A percentile compares a stretch with the other conserved stretches of the same genome.
phyloP scores from a whole-genome alignment of 805 yeast genomes.

The Soucietia sequanensis region DNA sequence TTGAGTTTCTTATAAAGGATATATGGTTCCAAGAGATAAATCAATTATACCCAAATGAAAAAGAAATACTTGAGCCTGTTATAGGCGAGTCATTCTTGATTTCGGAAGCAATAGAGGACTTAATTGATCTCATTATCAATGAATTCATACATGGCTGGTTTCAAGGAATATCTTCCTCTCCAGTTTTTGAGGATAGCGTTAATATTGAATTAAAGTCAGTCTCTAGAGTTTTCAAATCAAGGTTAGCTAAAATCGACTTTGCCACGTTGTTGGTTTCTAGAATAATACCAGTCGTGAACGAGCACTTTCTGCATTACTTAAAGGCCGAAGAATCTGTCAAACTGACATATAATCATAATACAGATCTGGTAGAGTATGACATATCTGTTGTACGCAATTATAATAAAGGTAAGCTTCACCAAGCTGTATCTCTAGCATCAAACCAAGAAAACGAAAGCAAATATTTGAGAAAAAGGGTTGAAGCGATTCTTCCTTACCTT shows the following conservation, averaged over 20 bases:
- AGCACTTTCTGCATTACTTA: slow-evolving; percentile 56
- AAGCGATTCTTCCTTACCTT: slow-evolving; percentile 47
- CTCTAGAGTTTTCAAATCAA: slow-evolving; percentile 37
- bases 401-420: slow-evolving; percentile 56
- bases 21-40: slow-evolving; percentile 15
- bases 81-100: slow-evolving; percentile 51
- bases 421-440: slow-evolving; percentile 43
- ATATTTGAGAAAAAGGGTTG: slow-evolving; percentile 47
- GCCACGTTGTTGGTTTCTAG: slow-evolving; percentile 56
- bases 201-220: slow-evolving; percentile 43
- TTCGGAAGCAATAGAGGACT: slow-evolving; percentile 50
- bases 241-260: slow-evolving; percentile 48
- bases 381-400: slow-evolving; percentile 43
- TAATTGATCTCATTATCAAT: slow-evolving; percentile 47
- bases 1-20: slow-evolving; percentile 2
- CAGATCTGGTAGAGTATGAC: slow-evolving; percentile 33
- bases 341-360: slow-evolving; percentile 15
- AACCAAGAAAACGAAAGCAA: slow-evolving; percentile 41
- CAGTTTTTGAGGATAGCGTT: slow-evolving; percentile 37
- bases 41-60: slow-evolving; percentile 19
- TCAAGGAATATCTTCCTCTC: slow-evolving; percentile 35
- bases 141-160: slow-evolving; percentile 64
- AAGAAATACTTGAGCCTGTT: slow-evolving; percentile 22
- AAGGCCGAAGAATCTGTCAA: slow-evolving; percentile 37
- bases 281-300: slow-evolving; percentile 62